phyloP scores from a whole-genome alignment of 345 rosid genomes.

The Geranium brycei region DNA sequence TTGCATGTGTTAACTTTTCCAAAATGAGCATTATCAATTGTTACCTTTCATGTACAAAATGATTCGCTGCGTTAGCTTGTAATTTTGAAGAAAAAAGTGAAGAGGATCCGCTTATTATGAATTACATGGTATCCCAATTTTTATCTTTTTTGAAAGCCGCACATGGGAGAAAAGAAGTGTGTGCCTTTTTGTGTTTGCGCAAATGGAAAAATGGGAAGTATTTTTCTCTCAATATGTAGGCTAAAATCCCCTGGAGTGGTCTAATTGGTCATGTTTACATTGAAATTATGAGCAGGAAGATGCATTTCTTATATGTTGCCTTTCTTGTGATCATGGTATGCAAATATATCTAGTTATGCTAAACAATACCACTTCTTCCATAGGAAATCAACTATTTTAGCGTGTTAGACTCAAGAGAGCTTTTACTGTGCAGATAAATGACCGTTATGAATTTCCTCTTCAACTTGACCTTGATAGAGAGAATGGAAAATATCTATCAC shows the following conservation, averaged over 20 bases:
- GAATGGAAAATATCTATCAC: constrained; percentile 70
- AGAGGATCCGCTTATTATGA: too few species aligned
- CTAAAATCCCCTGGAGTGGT: too few species aligned
- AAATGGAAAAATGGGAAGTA: too few species aligned
- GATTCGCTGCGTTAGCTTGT: background rate
- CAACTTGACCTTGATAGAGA: constrained; percentile 93
- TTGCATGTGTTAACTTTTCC: background rate
- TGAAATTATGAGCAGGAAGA: too few species aligned
- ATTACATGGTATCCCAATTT: too few species aligned
- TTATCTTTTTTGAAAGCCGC: too few species aligned
- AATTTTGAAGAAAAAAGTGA: too few species aligned
- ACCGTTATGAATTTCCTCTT: constrained; percentile 91
- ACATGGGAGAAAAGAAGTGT: too few species aligned
- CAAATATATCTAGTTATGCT: background rate
- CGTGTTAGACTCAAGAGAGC: background rate
- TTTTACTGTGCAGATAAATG: constrained; percentile 55
- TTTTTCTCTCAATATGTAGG: too few species aligned
- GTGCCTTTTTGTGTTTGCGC: too few species aligned
- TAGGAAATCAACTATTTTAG: background rate
- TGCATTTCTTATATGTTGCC: too few species aligned
- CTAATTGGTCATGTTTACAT: too few species aligned
- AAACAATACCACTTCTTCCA: background rate
- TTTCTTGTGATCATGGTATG: background rate
- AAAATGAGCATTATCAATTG: background rate
- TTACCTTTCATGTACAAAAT: background rate